Conservation (phyloP, 2,329 filamentous ascomycete species). For the Xylaria sp. region DNA sequence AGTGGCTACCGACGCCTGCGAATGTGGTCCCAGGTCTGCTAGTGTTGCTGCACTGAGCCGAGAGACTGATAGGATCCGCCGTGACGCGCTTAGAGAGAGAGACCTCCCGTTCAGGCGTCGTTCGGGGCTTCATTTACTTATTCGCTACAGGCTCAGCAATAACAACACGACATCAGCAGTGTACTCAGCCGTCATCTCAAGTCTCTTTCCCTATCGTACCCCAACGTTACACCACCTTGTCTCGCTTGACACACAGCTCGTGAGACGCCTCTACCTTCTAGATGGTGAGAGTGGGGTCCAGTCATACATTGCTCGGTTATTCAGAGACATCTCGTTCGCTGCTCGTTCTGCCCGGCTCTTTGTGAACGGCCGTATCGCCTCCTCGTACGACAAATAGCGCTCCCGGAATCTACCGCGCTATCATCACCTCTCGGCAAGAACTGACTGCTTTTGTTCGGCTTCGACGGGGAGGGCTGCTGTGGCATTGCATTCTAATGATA, state of each 20-base stretch:
- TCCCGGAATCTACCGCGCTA: constrained; percentile 47
- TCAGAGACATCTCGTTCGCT: constrained; percentile 52
- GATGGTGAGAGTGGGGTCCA: constrained; percentile 54
- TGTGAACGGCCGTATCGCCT: constrained; percentile 46
- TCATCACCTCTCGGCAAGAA: constrained; percentile 41
- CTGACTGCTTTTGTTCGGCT: constrained; percentile 10
- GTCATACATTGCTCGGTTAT: constrained; percentile 55
- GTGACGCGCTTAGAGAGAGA: constrained; percentile 18
- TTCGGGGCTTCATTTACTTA: constrained; percentile 3
- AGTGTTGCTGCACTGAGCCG: constrained; percentile 36
- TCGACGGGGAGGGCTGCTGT: constrained; percentile 29
- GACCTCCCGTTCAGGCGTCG: not conserved
- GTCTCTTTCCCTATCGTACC: constrained; percentile 20
- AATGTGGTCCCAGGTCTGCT: constrained; percentile 20
- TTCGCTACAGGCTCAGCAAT: not conserved
- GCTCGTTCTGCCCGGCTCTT: constrained; percentile 43
- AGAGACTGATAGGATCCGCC: constrained; percentile 17
- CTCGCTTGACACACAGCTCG: constrained; percentile 47
- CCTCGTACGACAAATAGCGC: constrained; percentile 45
- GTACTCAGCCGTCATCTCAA: constrained; percentile 27
- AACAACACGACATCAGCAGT: not conserved
- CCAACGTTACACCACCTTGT: constrained; percentile 46
- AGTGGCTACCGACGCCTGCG: constrained; percentile 37
- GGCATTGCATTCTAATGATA: constrained; percentile 40
- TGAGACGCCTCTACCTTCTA: constrained; percentile 50